These are phyloP conservation scores for Daldinia eschscholtzii DNA, from an alignment of 2,329 filamentous ascomycete genomes.

Conservation along the genomic window DNA sequence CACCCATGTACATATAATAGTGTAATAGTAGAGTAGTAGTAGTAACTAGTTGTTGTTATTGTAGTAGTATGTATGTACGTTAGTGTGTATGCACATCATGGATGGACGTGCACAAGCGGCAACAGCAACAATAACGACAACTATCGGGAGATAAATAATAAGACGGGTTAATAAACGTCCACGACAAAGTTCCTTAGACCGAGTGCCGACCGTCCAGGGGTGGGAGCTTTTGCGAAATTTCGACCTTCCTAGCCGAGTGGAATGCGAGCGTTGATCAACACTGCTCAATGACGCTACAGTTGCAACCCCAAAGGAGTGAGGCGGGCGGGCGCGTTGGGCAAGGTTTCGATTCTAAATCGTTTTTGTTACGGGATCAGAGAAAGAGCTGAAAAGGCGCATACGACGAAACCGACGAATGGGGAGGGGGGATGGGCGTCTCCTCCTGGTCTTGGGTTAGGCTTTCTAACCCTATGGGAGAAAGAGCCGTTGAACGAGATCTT, in stretches of 20 bases:
- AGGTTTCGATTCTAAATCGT: slow-evolving; percentile 8
- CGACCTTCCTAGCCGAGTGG: slow-evolving; percentile 38
- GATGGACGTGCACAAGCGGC: too few species aligned
- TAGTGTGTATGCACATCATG: background rate
- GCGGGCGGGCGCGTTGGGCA: slow-evolving; percentile 21
- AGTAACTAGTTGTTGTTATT: background rate
- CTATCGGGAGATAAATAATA: slow-evolving; percentile 15
- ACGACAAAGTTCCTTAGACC: slow-evolving; percentile 19
- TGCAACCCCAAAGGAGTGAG: slow-evolving; percentile 26
- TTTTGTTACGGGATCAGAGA: slow-evolving; percentile 19
- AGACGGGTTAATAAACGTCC: slow-evolving; percentile 31
- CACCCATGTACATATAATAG: too few species aligned
- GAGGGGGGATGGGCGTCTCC: background rate
- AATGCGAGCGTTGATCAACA: slow-evolving; percentile 33
- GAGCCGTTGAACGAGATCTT: slow-evolving; percentile 43
- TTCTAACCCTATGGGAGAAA: slow-evolving; percentile 33
- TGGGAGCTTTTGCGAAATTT: slow-evolving; percentile 8
- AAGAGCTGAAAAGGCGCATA: slow-evolving; percentile 42
- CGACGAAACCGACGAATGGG: slow-evolving; percentile 31
- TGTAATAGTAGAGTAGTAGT: background rate
- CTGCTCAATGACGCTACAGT: slow-evolving; percentile 42
- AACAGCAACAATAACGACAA: too few species aligned
- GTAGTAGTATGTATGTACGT: too few species aligned
- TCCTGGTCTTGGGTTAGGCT: slow-evolving; percentile 19
- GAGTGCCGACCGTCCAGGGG: slow-evolving; percentile 25